Evolutionary conservation across 164 flowering plant genomes (phyloP).

Genomic region (Annona cherimola): DNA sequence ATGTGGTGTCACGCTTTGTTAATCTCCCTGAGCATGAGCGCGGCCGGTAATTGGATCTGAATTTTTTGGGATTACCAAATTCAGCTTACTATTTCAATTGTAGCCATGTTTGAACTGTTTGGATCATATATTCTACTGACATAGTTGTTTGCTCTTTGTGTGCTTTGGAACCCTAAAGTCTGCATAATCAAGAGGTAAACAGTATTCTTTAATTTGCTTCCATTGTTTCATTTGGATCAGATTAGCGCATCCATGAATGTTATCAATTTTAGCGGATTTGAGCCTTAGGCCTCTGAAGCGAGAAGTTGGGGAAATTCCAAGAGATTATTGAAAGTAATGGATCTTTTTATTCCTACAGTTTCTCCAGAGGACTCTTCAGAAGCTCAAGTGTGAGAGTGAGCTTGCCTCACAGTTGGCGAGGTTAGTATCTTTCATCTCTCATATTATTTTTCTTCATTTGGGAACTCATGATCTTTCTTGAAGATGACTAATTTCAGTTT

Average conservation of each 20-base stretch:
- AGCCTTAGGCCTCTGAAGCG: background rate
- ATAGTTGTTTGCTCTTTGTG: slow-evolving; percentile 14
- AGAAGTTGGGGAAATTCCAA: background rate
- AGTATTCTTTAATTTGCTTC: background rate
- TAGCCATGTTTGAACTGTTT: background rate
- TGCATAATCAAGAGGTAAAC: slow-evolving; percentile 13
- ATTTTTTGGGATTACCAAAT: background rate
- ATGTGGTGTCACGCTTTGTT: slow-evolving; percentile 42
- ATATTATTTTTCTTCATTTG: background rate
- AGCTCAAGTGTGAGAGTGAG: slow-evolving; percentile 40
- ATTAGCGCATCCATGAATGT: background rate
- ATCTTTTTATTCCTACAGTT: slow-evolving; percentile 23
- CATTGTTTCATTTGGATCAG: background rate
- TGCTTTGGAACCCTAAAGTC: slow-evolving; percentile 32
- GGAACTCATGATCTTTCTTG: background rate
- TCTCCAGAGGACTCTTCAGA: slow-evolving; percentile 34
- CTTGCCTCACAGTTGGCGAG: slow-evolving; percentile 37
- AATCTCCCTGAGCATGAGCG: slow-evolving; percentile 48
- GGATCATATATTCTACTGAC: background rate
- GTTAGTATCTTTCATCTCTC: slow-evolving; percentile 12
- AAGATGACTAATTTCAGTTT: background rate
- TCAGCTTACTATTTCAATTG: background rate
- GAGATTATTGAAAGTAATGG: background rate
- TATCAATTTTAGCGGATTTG: background rate
- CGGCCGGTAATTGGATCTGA: slow-evolving; percentile 33